phyloP scores from a whole-genome alignment of 306 rosid species.

The Medicago ruthenica region DNA sequence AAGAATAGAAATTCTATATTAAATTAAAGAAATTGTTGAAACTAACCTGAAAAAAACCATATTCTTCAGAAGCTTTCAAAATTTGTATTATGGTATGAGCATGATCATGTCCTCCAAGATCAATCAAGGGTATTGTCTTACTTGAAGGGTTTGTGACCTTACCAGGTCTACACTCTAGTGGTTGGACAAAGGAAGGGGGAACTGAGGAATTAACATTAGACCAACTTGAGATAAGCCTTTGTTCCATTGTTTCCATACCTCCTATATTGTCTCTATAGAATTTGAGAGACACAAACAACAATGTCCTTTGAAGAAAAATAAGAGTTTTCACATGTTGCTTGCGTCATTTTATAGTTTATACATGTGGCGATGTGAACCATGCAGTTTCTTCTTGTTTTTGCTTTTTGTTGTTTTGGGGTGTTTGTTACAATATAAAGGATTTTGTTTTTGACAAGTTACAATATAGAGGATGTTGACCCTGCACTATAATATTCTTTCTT shows the following conservation, averaged over 20 bases:
- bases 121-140: constrained; percentile 57
- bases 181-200: constrained; percentile 53
- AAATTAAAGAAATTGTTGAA: not conserved
- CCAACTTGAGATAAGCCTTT: constrained; percentile 49
- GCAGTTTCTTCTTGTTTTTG: constrained; percentile 17
- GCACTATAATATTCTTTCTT: not conserved
- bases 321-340: constrained; percentile 30
- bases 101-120: constrained; percentile 54
- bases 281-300: constrained; percentile 5
- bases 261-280: not conserved
- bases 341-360: constrained; percentile 23
- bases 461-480: not conserved
- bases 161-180: constrained; percentile 50
- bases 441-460: not conserved
- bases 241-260: constrained; percentile 43
- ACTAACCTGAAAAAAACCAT: constrained; percentile 78
- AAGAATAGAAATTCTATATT: not conserved
- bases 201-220: constrained; percentile 41
- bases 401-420: not conserved
- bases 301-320: not conserved
- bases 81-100: constrained; percentile 36
- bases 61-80: constrained; percentile 60
- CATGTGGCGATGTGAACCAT: constrained; percentile 29
- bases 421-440: not conserved
- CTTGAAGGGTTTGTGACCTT: not conserved